Conservation (phyloP, 768 basidiomycete genomes). For the Boletus bicolor region DNA sequence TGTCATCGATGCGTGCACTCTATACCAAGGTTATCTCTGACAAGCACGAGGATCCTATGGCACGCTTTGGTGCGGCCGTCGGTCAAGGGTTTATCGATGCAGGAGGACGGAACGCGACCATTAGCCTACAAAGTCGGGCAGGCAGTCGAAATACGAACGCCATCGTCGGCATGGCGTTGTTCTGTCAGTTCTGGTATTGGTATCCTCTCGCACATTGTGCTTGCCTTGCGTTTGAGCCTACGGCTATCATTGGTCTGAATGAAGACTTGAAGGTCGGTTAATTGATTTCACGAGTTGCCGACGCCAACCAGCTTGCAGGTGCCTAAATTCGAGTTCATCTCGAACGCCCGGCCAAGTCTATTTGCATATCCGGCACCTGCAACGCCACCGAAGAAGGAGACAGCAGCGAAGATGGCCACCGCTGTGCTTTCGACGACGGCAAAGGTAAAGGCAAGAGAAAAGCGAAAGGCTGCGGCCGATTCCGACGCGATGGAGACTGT, state of each 20-base stretch:
- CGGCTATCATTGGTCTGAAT: conserved; percentile 90
- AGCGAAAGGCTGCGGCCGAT: conserved; percentile 84
- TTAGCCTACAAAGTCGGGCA: conserved; percentile 88
- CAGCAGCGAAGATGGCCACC: conserved; percentile 86
- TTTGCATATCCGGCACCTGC: conserved; percentile 89
- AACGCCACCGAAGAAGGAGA: conserved; percentile 90
- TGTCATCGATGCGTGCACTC: conserved; percentile 75
- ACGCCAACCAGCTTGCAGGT: conserved; percentile 47
- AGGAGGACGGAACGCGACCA: conserved; percentile 93
- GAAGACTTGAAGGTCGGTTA: conserved; percentile 72
- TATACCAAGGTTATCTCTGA: conserved; percentile 89
- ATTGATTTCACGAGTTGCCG: neutral
- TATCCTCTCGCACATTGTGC: conserved; percentile 95
- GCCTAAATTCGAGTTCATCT: conserved; percentile 90
- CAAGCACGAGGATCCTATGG: conserved; percentile 99
- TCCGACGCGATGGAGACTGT: conserved; percentile 82
- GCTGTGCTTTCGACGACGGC: conserved; percentile 97
- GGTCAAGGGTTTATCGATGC: conserved; percentile 98
- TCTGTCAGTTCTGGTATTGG: conserved; percentile 99
- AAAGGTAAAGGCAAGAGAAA: conserved; percentile 93
- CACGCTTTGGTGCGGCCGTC: conserved; percentile 93
- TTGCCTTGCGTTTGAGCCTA: conserved; percentile 90
- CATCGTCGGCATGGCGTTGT: conserved; percentile 96
- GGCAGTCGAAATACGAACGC: conserved; percentile 92
- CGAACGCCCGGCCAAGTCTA: conserved; percentile 84